Percentiles rank a stretch among this genome's conserved stretches.
These are phyloP conservation scores for Colletotrichum paranaense DNA, from an alignment of 2,329 filamentous ascomycete species.

Conservation along the genomic window DNA sequence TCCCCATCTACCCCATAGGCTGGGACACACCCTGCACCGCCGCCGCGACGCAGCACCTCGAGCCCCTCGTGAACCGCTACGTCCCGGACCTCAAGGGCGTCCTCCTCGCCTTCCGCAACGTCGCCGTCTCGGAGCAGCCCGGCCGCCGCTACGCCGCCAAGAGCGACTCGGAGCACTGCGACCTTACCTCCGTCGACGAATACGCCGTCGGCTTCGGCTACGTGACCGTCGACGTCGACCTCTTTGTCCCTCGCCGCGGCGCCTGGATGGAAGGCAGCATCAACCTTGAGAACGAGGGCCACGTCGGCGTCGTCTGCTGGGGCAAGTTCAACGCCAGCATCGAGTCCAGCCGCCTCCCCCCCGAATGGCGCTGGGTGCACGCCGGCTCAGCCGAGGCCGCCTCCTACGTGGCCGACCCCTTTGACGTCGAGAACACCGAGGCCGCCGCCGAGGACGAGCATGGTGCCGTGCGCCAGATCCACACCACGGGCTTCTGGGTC, in stretches of 20 bases:
- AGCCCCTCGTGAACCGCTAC: conserved; percentile 81
- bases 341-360: conserved; percentile 79
- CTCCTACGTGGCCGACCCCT: conserved; percentile 48
- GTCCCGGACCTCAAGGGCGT: conserved; percentile 79
- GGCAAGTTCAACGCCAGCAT: conserved; percentile 94
- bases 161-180: conserved; percentile 57
- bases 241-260: conserved; percentile 82
- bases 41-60: conserved; percentile 79
- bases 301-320: conserved; percentile 89
- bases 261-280: conserved; percentile 83
- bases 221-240: conserved; percentile 86
- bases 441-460: conserved; percentile 58
- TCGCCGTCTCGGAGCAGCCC: conserved; percentile 71
- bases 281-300: conserved; percentile 88
- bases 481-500: conserved; percentile 78
- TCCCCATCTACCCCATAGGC: conserved; percentile 78
- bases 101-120: conserved; percentile 79
- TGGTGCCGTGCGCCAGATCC: conserved; percentile 64
- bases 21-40: conserved; percentile 78
- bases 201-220: conserved; percentile 89
- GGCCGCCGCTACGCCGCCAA: conserved; percentile 57
- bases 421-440: conserved; percentile 45
- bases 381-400: conserved; percentile 55
- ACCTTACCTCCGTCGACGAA: conserved; percentile 74
- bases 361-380: conserved; percentile 83